Evolutionary conservation across 1,284 basidiomycete species (phyloP), one percentile per base, ranked within the genome.

Genomic region (Leccinum solheimii): DNA sequence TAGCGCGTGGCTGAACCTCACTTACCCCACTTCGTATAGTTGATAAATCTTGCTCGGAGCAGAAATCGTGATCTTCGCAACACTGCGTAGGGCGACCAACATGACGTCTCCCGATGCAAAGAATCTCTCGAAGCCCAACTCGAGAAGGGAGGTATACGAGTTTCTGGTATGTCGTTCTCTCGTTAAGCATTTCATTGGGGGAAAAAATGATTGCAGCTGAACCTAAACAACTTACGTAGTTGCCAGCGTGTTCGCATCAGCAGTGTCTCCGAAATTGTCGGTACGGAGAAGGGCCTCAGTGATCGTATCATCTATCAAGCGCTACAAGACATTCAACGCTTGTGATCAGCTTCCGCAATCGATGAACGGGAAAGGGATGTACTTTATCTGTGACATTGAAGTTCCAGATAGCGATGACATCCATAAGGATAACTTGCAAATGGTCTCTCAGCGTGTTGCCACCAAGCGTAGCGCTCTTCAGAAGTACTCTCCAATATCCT

Each of bases 1-100:
- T 23, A 26, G 14, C 13, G 23, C n/a, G 7, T 8, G 10, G 8
- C 13, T 19, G 19, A 21, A 6, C 21, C 60, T 19, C 11, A 60
- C 69, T 57, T 55, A 66, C 62, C 32, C 53, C 5, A 49, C 62
- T 1, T 53, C 13, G 8, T 61, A 64, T 5, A 16, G 13, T 13
- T n/a, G 3, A 26, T 55, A 54, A 10, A 32, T 9, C 9, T 5
- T 45, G 58, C 19, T 60, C 56, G 70, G 66, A 67, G 66, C 59
- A 67, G 62, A 9, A 4, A 57, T 23, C 21, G 19, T 21, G 13
- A 55, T 1, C 26, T n/a, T 10, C 3, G 45, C 54, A n/a, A 50
- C 19, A 2, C 48, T 8, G 13, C 2, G 52, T 19, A 45, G 3
- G 14, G 32, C 6, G 10, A 23, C 1, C 13, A 57, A 7, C 10